Percentiles rank a stretch among this genome's conserved stretches.
These are phyloP conservation scores for Neurospora sp. DNA, from an alignment of 495 filamentous ascomycete genomes.

Conservation along the genomic window DNA sequence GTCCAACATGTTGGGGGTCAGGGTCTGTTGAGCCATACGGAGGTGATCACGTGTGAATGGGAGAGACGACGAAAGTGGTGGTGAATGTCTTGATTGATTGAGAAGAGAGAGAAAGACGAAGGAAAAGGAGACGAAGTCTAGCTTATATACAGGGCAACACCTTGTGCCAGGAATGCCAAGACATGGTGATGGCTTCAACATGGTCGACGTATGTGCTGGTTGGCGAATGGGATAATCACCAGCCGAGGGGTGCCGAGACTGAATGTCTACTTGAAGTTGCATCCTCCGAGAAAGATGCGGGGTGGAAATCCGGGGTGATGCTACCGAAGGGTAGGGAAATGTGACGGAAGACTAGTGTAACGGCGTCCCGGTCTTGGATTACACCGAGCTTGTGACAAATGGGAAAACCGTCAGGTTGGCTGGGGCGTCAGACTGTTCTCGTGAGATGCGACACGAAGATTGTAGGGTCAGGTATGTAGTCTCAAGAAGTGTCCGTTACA, in stretches of 20 bases:
- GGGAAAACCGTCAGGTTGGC: background rate
- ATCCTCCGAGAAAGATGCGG: conserved; percentile 16
- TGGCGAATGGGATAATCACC: background rate
- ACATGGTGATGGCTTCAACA: too few relatives aligned
- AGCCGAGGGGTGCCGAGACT: background rate
- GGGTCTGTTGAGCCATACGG: background rate
- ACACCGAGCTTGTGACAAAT: background rate
- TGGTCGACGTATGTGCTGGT: background rate
- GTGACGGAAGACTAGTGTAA: background rate
- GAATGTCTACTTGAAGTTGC: conserved; percentile 18
- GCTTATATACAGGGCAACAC: too few relatives aligned
- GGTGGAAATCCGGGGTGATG: background rate
- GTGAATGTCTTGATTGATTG: too few relatives aligned
- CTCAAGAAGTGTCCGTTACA: background rate
- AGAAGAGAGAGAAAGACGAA: too few relatives aligned
- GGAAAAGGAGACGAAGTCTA: too few relatives aligned
- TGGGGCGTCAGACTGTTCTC: background rate
- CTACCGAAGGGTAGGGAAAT: background rate
- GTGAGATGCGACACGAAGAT: background rate
- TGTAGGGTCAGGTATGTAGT: background rate
- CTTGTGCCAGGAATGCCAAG: too few relatives aligned
- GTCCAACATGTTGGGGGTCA: background rate
- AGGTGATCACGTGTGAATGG: too few relatives aligned
- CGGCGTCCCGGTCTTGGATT: background rate
- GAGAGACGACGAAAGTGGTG: too few relatives aligned